Conservation (phyloP, 2,329 filamentous ascomycete species). For the Penicillium sp. region DNA sequence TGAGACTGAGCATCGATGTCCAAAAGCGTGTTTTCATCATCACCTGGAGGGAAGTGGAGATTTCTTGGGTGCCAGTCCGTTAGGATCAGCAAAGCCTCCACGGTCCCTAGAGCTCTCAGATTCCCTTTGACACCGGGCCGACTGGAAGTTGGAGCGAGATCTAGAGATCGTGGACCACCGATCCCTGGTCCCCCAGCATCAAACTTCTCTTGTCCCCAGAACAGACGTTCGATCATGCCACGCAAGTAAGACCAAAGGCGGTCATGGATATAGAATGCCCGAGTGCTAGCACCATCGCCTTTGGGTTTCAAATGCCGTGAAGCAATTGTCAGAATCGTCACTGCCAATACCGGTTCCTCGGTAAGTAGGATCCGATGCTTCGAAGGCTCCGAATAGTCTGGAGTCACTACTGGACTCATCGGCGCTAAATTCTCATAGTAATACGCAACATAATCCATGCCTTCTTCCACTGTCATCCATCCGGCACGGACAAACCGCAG, state of each 20-base stretch:
- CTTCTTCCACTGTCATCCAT: constrained; percentile 93
- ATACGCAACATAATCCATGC: constrained; percentile 91
- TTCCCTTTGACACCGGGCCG: constrained; percentile 66
- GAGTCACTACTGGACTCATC: constrained; percentile 88
- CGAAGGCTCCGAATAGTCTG: constrained; percentile 80
- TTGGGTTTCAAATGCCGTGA: constrained; percentile 81
- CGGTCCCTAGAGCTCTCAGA: constrained; percentile 84
- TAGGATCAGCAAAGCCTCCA: constrained; percentile 89
- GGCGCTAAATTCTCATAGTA: constrained; percentile 92
- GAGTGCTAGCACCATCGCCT: constrained; percentile 76
- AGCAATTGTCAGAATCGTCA: constrained; percentile 87
- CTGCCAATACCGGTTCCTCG: constrained; percentile 88
- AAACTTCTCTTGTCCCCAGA: constrained; percentile 96
- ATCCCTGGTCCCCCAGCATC: constrained; percentile 66
- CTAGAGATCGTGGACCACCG: constrained; percentile 69
- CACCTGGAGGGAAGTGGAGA: constrained; percentile 81
- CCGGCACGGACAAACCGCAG: constrained; percentile 95
- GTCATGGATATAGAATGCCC: constrained; percentile 89
- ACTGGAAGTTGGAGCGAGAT: constrained; percentile 58
- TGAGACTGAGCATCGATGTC: constrained; percentile 69
- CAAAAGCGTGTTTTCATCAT: constrained; percentile 65
- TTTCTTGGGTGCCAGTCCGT: constrained; percentile 97
- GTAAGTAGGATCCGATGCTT: constrained; percentile 78
- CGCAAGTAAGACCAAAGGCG: constrained; percentile 93
- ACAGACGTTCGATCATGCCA: constrained; percentile 90